Evolutionary conservation across 768 basidiomycete species (phyloP).

Genomic region (Stropharia rugosoannulata): DNA sequence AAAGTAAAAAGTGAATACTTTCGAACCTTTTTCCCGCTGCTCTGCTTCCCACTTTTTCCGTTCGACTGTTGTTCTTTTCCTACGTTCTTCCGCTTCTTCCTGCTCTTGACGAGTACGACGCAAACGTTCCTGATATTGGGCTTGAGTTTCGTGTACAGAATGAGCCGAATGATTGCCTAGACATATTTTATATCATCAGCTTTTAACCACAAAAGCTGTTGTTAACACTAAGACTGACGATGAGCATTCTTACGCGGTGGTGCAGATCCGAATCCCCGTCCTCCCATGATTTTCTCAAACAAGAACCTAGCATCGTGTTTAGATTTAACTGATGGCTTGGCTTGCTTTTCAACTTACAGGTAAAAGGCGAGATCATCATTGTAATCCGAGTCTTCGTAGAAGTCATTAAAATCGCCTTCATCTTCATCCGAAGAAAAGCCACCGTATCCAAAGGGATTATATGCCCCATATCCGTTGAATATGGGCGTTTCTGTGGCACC

Average conservation of each 20-base stretch:
- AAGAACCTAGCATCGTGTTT: slow-evolving; percentile 32
- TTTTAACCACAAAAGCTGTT: not conserved
- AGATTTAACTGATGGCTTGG: slow-evolving; percentile 8
- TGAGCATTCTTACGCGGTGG: not conserved
- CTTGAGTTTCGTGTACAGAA: slow-evolving; percentile 41
- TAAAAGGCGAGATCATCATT: slow-evolving; percentile 29
- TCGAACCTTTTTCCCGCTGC: slow-evolving; percentile 55
- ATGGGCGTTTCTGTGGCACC: not conserved
- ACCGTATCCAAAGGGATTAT: slow-evolving; percentile 26
- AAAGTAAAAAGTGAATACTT: not conserved
- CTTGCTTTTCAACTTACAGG: slow-evolving; percentile 32
- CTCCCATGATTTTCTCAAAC: slow-evolving; percentile 18
- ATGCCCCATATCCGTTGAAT: not conserved
- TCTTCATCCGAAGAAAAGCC: slow-evolving; percentile 32
- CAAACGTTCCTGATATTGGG: slow-evolving; percentile 52
- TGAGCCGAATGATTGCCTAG: slow-evolving; percentile 19
- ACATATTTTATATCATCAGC: not conserved
- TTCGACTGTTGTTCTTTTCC: slow-evolving; percentile 45
- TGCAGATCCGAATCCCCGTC: not conserved
- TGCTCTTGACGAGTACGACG: slow-evolving; percentile 52
- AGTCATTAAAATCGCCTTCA: slow-evolving; percentile 34
- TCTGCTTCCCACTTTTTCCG: slow-evolving; percentile 45
- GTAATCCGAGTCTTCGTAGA: slow-evolving; percentile 25
- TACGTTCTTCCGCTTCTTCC: slow-evolving; percentile 50
- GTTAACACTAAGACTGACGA: not conserved